These are phyloP conservation scores for Physcomitrium patens DNA, from an alignment of 225 moss, liverwort and hornwort genomes.

Conservation along the genomic window DNA sequence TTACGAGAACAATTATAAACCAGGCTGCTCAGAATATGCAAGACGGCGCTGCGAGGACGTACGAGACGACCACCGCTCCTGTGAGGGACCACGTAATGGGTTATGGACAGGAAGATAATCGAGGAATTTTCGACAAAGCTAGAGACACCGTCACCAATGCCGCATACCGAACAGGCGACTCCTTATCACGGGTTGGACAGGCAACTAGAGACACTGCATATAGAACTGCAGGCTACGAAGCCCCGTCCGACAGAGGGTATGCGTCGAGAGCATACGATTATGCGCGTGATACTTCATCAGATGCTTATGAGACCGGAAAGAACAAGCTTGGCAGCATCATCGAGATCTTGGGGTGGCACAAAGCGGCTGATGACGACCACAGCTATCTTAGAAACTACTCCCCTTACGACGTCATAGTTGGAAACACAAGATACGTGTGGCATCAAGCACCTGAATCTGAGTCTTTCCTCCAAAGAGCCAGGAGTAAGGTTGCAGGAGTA, in stretches of 20 bases:
- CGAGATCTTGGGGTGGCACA: slow-evolving; percentile 54
- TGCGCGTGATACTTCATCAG: slow-evolving; percentile 23
- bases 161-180: slow-evolving; percentile 32
- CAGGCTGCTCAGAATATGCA: slow-evolving; percentile 39
- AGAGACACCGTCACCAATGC: slow-evolving; percentile 27
- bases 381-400: slow-evolving; percentile 32
- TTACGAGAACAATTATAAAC: neutral
- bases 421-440: slow-evolving; percentile 45
- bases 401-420: slow-evolving; percentile 49
- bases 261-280: slow-evolving; percentile 37
- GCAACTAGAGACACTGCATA: slow-evolving; percentile 42
- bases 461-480: slow-evolving; percentile 36
- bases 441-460: slow-evolving; percentile 29
- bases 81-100: slow-evolving; percentile 20
- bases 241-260: slow-evolving; percentile 30
- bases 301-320: slow-evolving; percentile 22
- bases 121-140: slow-evolving; percentile 34
- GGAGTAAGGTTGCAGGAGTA: slow-evolving; percentile 24
- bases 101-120: slow-evolving; percentile 11
- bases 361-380: slow-evolving; percentile 22
- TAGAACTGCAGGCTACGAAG: slow-evolving; percentile 34
- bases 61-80: slow-evolving; percentile 34
- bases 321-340: slow-evolving; percentile 49
- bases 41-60: slow-evolving; percentile 26
- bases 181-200: slow-evolving; percentile 23